A percentile compares a stretch with the other conserved stretches of the same genome.
Evolutionary conservation across 495 filamentous ascomycete genomes (phyloP).

Genomic region (Penicillium roqueforti): DNA sequence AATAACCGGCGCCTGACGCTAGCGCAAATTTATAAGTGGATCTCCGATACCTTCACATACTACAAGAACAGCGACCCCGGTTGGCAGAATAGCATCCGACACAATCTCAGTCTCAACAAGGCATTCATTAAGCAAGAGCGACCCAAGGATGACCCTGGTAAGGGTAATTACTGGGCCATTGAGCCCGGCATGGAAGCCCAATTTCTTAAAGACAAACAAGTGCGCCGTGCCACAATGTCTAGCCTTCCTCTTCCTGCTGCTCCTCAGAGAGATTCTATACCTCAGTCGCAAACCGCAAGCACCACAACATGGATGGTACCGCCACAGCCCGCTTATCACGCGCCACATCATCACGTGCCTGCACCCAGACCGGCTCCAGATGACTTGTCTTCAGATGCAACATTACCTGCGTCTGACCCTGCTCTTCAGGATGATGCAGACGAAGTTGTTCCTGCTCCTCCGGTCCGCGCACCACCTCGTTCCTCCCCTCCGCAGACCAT

Average conservation of each 20-base stretch:
- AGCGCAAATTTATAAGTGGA: constrained; percentile 99
- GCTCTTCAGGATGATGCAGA: constrained; percentile 63
- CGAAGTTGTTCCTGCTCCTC: constrained; percentile 33
- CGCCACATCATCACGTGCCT: constrained; percentile 10
- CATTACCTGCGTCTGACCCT: constrained; percentile 80
- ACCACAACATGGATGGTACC: constrained; percentile 43
- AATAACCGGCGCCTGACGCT: constrained; percentile 80
- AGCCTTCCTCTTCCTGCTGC: constrained; percentile 39
- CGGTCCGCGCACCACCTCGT: constrained; percentile 37
- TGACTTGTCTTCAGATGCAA: constrained; percentile 91
- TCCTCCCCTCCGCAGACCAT: constrained; percentile 62
- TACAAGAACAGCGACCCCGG: constrained; percentile 80
- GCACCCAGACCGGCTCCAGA: constrained; percentile 23
- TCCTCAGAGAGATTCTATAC: constrained; percentile 31
- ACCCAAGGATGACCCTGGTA: constrained; percentile 95
- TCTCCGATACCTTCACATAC: constrained; percentile 85
- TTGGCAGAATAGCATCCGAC: constrained; percentile 98
- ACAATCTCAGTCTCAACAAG: constrained; percentile 97
- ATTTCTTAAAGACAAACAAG: constrained; percentile 80
- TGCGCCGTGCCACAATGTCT: constrained; percentile 52
- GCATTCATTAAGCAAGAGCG: constrained; percentile 94
- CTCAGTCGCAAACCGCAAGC: constrained; percentile 27
- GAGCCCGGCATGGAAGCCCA: constrained; percentile 80
- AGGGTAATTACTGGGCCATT: constrained; percentile 98
- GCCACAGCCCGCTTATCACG: constrained; percentile 25